phyloP scores from a whole-genome alignment of 495 filamentous ascomycete genomes.

The Penicillium argentinense region DNA sequence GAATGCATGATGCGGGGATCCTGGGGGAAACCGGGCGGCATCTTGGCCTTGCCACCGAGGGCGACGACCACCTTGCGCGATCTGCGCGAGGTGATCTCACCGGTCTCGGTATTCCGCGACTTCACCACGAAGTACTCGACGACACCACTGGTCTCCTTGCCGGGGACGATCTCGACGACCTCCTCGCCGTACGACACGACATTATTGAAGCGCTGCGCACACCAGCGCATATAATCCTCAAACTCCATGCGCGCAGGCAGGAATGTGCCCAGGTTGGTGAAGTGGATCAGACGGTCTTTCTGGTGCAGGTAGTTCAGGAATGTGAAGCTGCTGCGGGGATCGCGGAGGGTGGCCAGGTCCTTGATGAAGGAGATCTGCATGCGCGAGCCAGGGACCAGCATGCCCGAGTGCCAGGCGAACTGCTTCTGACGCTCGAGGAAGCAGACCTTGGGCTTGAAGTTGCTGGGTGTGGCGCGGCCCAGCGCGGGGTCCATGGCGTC shows the following conservation, averaged over 20 bases:
- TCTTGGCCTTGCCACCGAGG: conserved; percentile 74
- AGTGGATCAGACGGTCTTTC: conserved; percentile 76
- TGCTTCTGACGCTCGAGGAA: conserved; percentile 82
- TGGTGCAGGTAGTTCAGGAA: conserved; percentile 91
- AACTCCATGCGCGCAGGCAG: conserved; percentile 84
- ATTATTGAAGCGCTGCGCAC: conserved; percentile 75
- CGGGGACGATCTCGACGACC: conserved; percentile 56
- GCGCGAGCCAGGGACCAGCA: conserved; percentile 87
- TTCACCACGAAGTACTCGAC: conserved; percentile 56
- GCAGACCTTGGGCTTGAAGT: conserved; percentile 62
- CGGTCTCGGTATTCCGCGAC: conserved; percentile 53
- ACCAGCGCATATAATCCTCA: conserved; percentile 95
- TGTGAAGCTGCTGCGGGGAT: conserved; percentile 88
- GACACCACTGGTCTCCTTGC: conserved; percentile 34
- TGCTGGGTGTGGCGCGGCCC: conserved; percentile 23
- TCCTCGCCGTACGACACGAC: conserved; percentile 77
- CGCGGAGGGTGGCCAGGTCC: conserved; percentile 84
- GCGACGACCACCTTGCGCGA: conserved; percentile 86
- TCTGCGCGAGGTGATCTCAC: conserved; percentile 50
- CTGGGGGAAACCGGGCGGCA: conserved; percentile 66
- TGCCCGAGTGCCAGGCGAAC: conserved; percentile 92
- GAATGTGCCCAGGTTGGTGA: conserved; percentile 89
- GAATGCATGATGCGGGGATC: conserved; percentile 80
- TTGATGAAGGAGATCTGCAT: conserved; percentile 99
- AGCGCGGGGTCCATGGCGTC: conserved; percentile 56